A percentile compares a stretch with the other conserved stretches of the same genome.
Conservation (phyloP, 1,139 yeast genomes). For the Kodamaea derodonti region DNA sequence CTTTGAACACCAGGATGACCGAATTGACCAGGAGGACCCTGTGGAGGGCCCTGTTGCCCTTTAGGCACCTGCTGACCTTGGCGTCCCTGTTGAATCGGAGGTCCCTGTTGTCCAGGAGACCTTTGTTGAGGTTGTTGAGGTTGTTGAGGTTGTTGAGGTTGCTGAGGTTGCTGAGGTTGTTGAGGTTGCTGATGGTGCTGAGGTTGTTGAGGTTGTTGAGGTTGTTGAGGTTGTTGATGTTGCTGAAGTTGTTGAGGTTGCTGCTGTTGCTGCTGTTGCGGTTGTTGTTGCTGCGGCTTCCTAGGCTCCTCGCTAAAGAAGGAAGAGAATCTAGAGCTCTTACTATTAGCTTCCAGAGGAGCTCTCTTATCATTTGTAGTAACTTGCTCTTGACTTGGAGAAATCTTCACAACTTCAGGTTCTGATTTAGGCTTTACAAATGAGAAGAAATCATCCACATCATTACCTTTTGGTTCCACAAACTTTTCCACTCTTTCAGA, state of each 20-base stretch:
- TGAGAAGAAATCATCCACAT: slow-evolving; percentile 52
- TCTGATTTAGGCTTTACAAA: slow-evolving; percentile 31
- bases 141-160: slow-evolving; percentile 1
- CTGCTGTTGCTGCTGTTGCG: neutral
- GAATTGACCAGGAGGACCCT: neutral
- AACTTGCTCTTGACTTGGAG: neutral
- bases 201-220: slow-evolving; percentile 2
- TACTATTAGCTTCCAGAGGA: slow-evolving; percentile 15
- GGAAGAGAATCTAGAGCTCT: slow-evolving; percentile 46
- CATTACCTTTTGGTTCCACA: slow-evolving; percentile 33
- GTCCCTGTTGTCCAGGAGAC: neutral
- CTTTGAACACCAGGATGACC: neutral
- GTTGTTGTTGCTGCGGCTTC: slow-evolving; percentile 3
- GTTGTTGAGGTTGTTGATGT: slow-evolving; percentile 1
- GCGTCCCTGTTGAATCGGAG: neutral
- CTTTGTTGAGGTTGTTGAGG: slow-evolving; percentile 3
- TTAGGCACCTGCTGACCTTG: neutral
- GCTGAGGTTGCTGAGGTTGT: slow-evolving; percentile 6
- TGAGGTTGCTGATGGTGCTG: slow-evolving; percentile 5
- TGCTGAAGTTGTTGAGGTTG: neutral
- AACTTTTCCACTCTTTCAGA: neutral
- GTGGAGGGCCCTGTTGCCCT: slow-evolving; percentile 1
- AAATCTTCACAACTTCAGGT: neutral
- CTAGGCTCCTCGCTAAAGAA: slow-evolving; percentile 35
- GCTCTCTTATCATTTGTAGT: slow-evolving; percentile 1